phyloP scores from a whole-genome alignment of 1,139 yeast species.

The Yamadazyma sp. region DNA sequence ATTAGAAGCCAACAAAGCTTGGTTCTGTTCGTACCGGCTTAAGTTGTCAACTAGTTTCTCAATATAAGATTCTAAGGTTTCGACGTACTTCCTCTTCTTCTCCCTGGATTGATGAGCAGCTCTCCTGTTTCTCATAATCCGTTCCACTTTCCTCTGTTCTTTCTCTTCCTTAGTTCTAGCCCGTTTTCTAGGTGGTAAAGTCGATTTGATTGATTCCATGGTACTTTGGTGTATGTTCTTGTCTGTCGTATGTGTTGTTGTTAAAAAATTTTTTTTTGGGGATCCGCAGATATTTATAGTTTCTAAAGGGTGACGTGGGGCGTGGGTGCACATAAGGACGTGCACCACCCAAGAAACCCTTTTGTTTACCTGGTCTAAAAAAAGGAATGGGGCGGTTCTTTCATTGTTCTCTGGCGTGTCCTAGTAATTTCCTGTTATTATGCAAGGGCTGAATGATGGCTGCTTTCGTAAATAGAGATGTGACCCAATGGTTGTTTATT shows the following conservation, averaged over 20 bases:
- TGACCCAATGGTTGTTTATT: too few species aligned
- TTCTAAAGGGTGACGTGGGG: not conserved
- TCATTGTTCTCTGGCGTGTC: too few species aligned
- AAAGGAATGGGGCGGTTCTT: too few species aligned
- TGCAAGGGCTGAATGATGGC: too few species aligned
- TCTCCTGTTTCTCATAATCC: slow-evolving; percentile 89
- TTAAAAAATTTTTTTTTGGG: slow-evolving; percentile 1
- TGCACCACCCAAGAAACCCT: not conserved
- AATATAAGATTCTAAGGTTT: slow-evolving; percentile 72
- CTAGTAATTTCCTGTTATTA: too few species aligned
- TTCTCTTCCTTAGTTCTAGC: slow-evolving; percentile 97
- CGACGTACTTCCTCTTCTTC: slow-evolving; percentile 91
- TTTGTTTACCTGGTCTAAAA: not conserved
- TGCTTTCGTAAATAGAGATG: too few species aligned
- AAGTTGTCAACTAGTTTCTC: slow-evolving; percentile 46
- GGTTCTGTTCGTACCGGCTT: slow-evolving; percentile 15
- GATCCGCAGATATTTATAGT: slow-evolving; percentile 1
- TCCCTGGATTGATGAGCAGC: slow-evolving; percentile 98
- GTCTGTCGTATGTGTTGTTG: slow-evolving; percentile 2
- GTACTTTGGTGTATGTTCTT: slow-evolving; percentile 4
- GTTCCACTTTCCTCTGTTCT: slow-evolving; percentile 91
- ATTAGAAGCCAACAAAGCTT: slow-evolving; percentile 8
- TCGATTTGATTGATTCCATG: slow-evolving; percentile 26
- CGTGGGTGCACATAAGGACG: not conserved
- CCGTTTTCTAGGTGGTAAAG: slow-evolving; percentile 91